Conservation (phyloP, 2,329 filamentous ascomycete species). For the Fusarium brachygibbosum region DNA sequence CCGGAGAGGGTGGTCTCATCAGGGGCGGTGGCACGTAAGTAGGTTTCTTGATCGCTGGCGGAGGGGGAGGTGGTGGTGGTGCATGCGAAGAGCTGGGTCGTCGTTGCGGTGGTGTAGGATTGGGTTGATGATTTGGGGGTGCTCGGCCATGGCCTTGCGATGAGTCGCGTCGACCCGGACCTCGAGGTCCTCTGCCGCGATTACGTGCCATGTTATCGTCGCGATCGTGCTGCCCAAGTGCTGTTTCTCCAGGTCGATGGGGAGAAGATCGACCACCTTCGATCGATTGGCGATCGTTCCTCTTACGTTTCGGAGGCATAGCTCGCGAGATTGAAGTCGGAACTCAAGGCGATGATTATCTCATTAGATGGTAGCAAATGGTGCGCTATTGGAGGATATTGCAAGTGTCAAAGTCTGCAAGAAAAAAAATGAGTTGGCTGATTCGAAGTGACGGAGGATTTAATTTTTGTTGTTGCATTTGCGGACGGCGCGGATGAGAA, state of each 20-base stretch:
- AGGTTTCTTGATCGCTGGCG: slow-evolving; percentile 40
- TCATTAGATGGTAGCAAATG: slow-evolving; percentile 51
- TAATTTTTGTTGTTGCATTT: slow-evolving; percentile 33
- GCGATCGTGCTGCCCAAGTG: slow-evolving; percentile 70
- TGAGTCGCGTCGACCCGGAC: slow-evolving; percentile 67
- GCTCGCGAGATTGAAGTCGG: slow-evolving; percentile 44
- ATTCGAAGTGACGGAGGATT: slow-evolving; percentile 15
- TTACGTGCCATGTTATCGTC: slow-evolving; percentile 63
- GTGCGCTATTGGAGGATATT: slow-evolving; percentile 11
- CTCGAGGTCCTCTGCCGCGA: slow-evolving; percentile 62
- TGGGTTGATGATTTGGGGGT: slow-evolving; percentile 45
- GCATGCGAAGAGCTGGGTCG: slow-evolving; percentile 42
- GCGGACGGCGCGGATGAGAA: slow-evolving; percentile 42
- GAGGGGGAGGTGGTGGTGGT: slow-evolving; percentile 41
- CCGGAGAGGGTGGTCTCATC: slow-evolving; percentile 51
- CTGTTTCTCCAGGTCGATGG: slow-evolving; percentile 70
- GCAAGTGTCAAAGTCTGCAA: slow-evolving; percentile 24
- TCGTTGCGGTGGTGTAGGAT: slow-evolving; percentile 44
- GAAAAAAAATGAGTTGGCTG: slow-evolving; percentile 37
- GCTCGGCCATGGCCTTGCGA: slow-evolving; percentile 55
- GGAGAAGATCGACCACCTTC: slow-evolving; percentile 71
- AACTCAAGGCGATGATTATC: slow-evolving; percentile 45
- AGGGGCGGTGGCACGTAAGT: slow-evolving; percentile 38
- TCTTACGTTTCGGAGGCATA: slow-evolving; percentile 74
- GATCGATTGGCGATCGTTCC: slow-evolving; percentile 63